These are phyloP conservation scores for Rhizopogon rudus DNA, from an alignment of 768 basidiomycete species.

Conservation along the genomic window DNA sequence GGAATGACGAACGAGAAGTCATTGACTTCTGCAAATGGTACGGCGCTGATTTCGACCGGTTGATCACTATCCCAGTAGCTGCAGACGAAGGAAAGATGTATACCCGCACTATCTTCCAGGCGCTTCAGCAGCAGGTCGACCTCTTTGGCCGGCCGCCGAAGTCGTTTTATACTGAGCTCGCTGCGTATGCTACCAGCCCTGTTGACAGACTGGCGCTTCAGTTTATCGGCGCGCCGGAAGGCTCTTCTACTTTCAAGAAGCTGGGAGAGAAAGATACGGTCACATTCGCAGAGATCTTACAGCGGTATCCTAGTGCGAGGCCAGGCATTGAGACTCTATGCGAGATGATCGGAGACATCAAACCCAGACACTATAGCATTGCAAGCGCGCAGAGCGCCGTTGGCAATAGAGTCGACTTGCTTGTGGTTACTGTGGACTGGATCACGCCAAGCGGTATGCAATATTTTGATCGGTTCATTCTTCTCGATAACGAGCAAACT, in stretches of 20 bases:
- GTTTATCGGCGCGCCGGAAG: constrained; percentile 94
- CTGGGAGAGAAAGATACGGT: constrained; percentile 92
- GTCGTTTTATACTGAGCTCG: constrained; percentile 88
- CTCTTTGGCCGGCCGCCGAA: constrained; percentile 95
- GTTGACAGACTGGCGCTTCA: constrained; percentile 76
- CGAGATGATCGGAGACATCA: constrained; percentile 89
- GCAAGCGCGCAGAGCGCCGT: constrained; percentile 94
- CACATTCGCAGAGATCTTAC: constrained; percentile 84
- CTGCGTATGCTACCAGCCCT: constrained; percentile 62
- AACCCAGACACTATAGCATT: constrained; percentile 97
- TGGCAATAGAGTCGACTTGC: constrained; percentile 88
- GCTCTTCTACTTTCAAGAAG: constrained; percentile 90
- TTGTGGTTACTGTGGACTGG: constrained; percentile 98
- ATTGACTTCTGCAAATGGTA: constrained; percentile 90
- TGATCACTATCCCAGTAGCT: constrained; percentile 78
- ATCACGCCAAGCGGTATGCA: constrained; percentile 70
- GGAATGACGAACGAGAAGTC: constrained; percentile 92
- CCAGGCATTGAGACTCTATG: constrained; percentile 84
- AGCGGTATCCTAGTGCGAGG: constrained; percentile 68
- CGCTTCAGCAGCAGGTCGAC: constrained; percentile 94
- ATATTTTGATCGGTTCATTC: not conserved
- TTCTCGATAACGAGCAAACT: constrained; percentile 1
- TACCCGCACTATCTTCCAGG: constrained; percentile 92
- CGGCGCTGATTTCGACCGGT: constrained; percentile 71
- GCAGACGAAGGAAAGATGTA: constrained; percentile 67